Evolutionary conservation across 768 basidiomycete species (phyloP).

Genomic region (Boletus reticuloceps): DNA sequence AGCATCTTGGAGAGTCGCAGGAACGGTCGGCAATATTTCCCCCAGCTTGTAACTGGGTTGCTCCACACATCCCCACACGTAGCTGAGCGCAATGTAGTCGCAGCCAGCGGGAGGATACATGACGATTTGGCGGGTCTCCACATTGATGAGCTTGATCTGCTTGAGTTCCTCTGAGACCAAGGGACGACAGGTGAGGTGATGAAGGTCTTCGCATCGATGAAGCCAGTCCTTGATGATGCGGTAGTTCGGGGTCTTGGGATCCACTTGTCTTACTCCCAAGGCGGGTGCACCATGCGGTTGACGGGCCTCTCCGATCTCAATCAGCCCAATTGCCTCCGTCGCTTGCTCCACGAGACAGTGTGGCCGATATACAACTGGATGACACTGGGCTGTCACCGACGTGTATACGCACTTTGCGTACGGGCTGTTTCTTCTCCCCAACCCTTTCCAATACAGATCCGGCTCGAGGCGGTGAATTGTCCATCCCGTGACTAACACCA

Average conservation of each 20-base stretch:
- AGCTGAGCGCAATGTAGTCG: conserved; percentile 14
- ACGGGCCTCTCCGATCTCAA: neutral
- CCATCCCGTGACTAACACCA: conserved; percentile 1
- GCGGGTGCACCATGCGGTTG: neutral
- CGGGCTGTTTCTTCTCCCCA: neutral
- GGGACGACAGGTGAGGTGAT: conserved; percentile 6
- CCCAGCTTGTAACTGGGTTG: conserved; percentile 10
- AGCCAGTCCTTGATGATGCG: conserved; percentile 6
- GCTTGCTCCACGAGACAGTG: neutral
- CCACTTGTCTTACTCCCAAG: conserved; percentile 9
- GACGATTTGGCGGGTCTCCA: conserved; percentile 6
- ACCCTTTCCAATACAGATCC: neutral
- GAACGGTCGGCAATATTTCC: conserved; percentile 7
- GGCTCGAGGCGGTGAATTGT: neutral
- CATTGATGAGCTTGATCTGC: conserved; percentile 9
- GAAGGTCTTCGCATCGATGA: conserved; percentile 4
- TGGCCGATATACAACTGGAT: neutral
- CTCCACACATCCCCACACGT: conserved; percentile 14
- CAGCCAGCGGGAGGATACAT: conserved; percentile 1
- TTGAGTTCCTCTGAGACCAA: conserved; percentile 1
- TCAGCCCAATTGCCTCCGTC: conserved; percentile 6
- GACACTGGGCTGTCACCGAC: neutral
- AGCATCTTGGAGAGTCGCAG: conserved; percentile 17
- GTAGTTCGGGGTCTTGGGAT: neutral
- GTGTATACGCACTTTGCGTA: conserved; percentile 14